These are phyloP conservation scores for Fraxinus paxiana DNA, from an alignment of 305 asterid genomes.

Conservation along the genomic window DNA sequence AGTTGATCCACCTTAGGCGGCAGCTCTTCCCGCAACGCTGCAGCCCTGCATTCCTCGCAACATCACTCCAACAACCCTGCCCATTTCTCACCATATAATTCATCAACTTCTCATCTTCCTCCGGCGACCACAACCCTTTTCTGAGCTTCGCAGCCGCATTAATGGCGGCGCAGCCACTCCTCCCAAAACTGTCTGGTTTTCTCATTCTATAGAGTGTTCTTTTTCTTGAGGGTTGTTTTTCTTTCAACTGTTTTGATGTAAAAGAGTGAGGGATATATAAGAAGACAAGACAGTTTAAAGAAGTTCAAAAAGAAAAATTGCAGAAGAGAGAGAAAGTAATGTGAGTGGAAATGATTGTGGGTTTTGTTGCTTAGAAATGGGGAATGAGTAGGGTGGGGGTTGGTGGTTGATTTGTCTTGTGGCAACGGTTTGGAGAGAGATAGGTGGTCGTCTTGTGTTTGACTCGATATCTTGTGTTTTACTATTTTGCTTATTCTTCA, in stretches of 20 bases:
- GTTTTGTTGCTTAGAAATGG: constrained; percentile 62
- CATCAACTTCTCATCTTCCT: constrained; percentile 57
- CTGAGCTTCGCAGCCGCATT: constrained; percentile 29
- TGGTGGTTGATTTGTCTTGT: constrained; percentile 8
- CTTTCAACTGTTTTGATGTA: constrained; percentile 44
- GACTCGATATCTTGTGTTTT: constrained; percentile 44
- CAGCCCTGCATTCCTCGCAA: constrained; percentile 58
- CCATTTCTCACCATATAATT: constrained; percentile 53
- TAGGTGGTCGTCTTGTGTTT: constrained; percentile 50
- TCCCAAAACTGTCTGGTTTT: constrained; percentile 36
- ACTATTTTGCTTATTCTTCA: constrained; percentile 39
- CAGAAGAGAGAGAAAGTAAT: constrained; percentile 12
- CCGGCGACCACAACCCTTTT: constrained; percentile 65
- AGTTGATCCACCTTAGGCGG: constrained; percentile 57
- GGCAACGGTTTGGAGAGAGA: constrained; percentile 54
- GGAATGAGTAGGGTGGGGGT: constrained; percentile 24
- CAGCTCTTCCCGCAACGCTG: constrained; percentile 64
- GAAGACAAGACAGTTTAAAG: constrained; percentile 11
- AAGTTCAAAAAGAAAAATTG: not conserved
- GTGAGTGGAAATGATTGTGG: not conserved
- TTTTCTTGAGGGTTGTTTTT: constrained; percentile 2
- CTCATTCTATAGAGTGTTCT: constrained; percentile 26
- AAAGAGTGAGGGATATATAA: constrained; percentile 30
- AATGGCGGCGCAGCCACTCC: not conserved
- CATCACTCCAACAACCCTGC: constrained; percentile 65